Conservation (phyloP, 2,329 filamentous ascomycete genomes). For the Paraphoma chrysanthemicola region DNA sequence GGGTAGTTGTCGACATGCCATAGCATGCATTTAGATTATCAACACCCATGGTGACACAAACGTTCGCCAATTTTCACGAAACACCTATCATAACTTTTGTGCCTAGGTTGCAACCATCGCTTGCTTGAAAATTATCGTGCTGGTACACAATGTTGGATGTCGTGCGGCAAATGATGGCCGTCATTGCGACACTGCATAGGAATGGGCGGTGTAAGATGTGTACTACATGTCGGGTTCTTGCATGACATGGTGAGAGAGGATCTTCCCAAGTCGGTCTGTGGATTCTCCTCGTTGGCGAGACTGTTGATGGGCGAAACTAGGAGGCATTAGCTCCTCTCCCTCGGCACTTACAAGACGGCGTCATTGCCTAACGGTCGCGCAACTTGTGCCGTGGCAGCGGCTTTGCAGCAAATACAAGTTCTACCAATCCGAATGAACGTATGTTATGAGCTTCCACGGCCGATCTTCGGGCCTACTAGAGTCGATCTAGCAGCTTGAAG, state of each 20-base stretch:
- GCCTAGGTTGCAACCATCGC: neutral
- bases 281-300: neutral
- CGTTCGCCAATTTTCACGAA: neutral
- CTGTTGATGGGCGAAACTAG: neutral
- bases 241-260: constrained; percentile 3
- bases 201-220: constrained; percentile 7
- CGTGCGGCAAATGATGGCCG: constrained; percentile 7
- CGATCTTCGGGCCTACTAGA: too few species aligned
- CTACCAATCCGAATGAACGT: too few species aligned
- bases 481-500: too few species aligned
- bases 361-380: too few species aligned
- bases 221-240: constrained; percentile 1
- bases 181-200: constrained; percentile 16
- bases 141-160: neutral
- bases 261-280: neutral
- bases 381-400: too few species aligned
- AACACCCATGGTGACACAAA: neutral
- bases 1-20: constrained; percentile 1
- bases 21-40: neutral
- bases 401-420: too few species aligned
- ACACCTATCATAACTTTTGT: neutral
- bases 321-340: too few species aligned
- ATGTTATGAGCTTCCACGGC: too few species aligned
- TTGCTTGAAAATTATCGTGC: neutral
- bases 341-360: too few species aligned